These are phyloP conservation scores for Aspergillus bridgeri DNA, from an alignment of 495 filamentous ascomycete species.

Conservation along the genomic window DNA sequence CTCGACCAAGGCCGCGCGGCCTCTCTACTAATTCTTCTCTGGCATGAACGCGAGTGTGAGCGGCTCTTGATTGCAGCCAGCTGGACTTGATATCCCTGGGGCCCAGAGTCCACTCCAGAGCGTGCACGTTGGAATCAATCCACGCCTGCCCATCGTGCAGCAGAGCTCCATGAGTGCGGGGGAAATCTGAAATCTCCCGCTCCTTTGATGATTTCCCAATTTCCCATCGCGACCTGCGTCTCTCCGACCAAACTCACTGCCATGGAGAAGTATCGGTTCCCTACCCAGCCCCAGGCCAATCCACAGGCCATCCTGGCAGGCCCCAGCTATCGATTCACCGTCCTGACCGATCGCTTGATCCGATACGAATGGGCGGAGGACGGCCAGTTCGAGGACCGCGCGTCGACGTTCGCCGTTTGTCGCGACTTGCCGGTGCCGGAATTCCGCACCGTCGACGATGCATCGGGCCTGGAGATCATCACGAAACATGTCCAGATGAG, in stretches of 20 bases:
- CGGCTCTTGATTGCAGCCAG: no score
- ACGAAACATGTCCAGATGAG: constrained; percentile 48
- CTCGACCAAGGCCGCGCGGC: no score
- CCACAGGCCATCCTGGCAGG: constrained; percentile 45
- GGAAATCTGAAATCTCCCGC: no score
- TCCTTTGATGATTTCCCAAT: no score
- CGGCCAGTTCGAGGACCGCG: constrained; percentile 53
- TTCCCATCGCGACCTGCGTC: no score
- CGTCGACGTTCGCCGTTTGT: constrained; percentile 53
- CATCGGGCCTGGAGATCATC: constrained; percentile 42
- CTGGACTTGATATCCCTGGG: no score
- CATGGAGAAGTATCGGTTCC: constrained; percentile 44
- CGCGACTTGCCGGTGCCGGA: constrained; percentile 45
- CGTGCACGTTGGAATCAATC: not conserved
- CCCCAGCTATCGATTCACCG: constrained; percentile 50
- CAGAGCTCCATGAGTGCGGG: not conserved
- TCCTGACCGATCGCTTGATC: constrained; percentile 49
- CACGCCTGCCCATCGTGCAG: not conserved
- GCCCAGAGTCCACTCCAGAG: no score
- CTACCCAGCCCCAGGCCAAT: constrained; percentile 41
- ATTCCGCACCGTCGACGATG: constrained; percentile 40
- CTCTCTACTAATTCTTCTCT: no score
- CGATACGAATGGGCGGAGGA: constrained; percentile 58
- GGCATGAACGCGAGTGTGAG: no score
- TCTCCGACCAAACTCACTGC: not conserved